Base-by-base conservation (phyloP, 2,329 filamentous ascomycete genomes). In the Epichloe hybrida region DNA sequence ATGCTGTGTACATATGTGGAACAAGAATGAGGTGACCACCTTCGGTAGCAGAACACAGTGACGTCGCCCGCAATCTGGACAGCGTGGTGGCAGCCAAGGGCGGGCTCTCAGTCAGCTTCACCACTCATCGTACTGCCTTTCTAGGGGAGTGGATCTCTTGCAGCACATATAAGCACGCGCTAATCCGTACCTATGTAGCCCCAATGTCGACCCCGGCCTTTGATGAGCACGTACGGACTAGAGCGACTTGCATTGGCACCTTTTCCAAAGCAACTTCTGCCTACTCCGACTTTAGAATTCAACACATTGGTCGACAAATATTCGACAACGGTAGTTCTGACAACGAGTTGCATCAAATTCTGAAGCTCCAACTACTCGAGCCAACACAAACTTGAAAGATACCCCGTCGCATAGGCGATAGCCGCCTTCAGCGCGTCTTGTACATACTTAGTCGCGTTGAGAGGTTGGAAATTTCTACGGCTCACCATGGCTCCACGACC, bases 401-500 rank as follows among this genome's bases (percentile, higher is more conserved):
- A 21, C 17, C 17, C 12, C 48, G 36, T 50, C 38, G 46, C 37
- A 40, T 39, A 47, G 36, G 48, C 47, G 48, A 48, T 46, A 51
- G 51, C 51, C 47, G 43, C 17, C 37, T 38, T 40, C 15, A 64
- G 71, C 73, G 75, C 75, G 75, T 77, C 72, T 66, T 59, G 50
- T 55, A 51, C 56, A 59, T 55, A 58, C 23, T 56, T 55, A 71
- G 73, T 76, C 75, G 75, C 75, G 75, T 78, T 70, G 68, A 73
- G 71, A 72, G 72, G 68, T 66, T 63, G 57, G 48, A 54, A 43
- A 36, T 23, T 48, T 50, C 51, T 42, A 57, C 55, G 56, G 55
- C 53, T 62, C 62, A 66, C 59, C 59, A 81, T 78, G 76, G 75
- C 77, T 61, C 75, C 77, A 56, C 73, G 76, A 59, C 71, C 74